phyloP scores from a whole-genome alignment of 345 rosid genomes.

The Eucalyptus tenuipes region DNA sequence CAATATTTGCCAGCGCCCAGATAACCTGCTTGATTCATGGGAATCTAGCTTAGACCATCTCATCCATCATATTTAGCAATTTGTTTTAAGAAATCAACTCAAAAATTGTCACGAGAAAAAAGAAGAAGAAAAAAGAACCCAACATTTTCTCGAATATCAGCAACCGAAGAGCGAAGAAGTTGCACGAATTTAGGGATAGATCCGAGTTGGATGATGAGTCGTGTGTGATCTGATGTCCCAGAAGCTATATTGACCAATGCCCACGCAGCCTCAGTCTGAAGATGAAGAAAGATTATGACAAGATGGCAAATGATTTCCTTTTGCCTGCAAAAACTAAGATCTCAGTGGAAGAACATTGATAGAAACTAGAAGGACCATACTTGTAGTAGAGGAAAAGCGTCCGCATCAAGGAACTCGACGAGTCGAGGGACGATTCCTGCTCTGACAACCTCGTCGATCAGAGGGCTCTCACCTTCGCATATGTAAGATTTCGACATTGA shows the following conservation, averaged over 20 bases:
- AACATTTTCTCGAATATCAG: conserved; percentile 76
- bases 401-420: conserved; percentile 64
- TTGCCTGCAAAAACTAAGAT: background rate
- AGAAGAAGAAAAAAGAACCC: too few species aligned
- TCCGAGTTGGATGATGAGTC: conserved; percentile 33
- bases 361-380: conserved; percentile 6
- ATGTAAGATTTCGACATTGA: background rate
- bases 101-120: background rate
- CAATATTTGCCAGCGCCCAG: conserved; percentile 52
- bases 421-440: conserved; percentile 61
- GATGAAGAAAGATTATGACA: background rate
- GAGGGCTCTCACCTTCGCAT: conserved; percentile 51
- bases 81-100: background rate
- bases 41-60: background rate
- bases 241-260: conserved; percentile 74
- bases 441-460: conserved; percentile 62
- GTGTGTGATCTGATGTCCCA: conserved; percentile 56
- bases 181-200: conserved; percentile 62
- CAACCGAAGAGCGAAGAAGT: conserved; percentile 53
- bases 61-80: background rate
- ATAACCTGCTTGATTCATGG: conserved; percentile 17
- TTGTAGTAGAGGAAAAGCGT: conserved; percentile 54
- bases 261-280: conserved; percentile 76
- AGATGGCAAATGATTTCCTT: background rate
- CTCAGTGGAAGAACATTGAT: background rate